Conservation (phyloP, 2,329 filamentous ascomycete species). For the Alternaria brassicae region DNA sequence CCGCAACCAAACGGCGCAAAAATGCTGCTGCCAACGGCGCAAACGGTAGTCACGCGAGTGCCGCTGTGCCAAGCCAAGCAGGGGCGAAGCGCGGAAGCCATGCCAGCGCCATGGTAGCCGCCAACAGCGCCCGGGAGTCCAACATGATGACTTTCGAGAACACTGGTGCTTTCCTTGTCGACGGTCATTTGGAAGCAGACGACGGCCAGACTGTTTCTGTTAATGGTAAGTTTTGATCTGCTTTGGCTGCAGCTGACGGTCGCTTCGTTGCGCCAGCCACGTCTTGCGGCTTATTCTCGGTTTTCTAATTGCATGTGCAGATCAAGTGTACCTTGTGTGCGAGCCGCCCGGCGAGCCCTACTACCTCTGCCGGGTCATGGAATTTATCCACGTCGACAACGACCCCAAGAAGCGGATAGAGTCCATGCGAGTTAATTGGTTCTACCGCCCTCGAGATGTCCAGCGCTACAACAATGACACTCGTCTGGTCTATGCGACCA, state of each 20-base stretch:
- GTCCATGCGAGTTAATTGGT: conserved; percentile 94
- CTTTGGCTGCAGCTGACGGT: conserved; percentile 30
- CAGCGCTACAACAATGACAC: conserved; percentile 90
- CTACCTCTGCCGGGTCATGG: conserved; percentile 97
- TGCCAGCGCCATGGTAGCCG: conserved; percentile 46
- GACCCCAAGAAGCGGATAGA: conserved; percentile 76
- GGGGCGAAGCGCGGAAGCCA: conserved; percentile 42
- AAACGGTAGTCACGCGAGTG: conserved; percentile 45
- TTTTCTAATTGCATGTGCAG: conserved; percentile 57
- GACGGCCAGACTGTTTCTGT: conserved; percentile 83
- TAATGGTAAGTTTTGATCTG: conserved; percentile 71
- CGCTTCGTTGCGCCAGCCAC: conserved; percentile 41
- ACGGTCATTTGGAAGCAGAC: conserved; percentile 84
- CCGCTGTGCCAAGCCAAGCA: conserved; percentile 52
- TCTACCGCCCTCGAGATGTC: conserved; percentile 95
- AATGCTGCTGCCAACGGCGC: conserved; percentile 60
- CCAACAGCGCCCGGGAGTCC: conserved; percentile 64
- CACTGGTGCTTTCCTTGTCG: conserved; percentile 70
- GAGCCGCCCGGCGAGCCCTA: conserved; percentile 98
- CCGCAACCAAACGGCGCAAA: conserved; percentile 79
- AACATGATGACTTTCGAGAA: conserved; percentile 91
- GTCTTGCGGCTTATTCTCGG: conserved; percentile 30
- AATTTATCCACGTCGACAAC: conserved; percentile 83
- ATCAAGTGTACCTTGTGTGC: conserved; percentile 94
- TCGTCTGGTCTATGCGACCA: conserved; percentile 90